Conservation (phyloP, 257 asterid genomes). For the Galeopsis tetrahit region DNA sequence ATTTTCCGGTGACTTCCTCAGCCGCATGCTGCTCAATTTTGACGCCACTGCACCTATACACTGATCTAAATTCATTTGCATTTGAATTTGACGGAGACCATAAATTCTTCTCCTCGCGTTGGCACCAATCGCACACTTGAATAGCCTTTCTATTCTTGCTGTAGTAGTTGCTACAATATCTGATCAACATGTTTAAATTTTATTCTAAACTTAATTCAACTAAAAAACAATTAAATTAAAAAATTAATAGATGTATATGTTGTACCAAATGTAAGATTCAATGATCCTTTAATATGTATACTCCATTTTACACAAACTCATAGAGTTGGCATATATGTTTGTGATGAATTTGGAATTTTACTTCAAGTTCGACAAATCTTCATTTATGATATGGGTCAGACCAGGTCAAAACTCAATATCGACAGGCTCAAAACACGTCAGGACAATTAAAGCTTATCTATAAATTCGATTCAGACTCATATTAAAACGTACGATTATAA, state of each 20-base stretch:
- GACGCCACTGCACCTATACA: conserved; percentile 38
- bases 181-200: conserved; percentile 7
- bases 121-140: conserved; percentile 56
- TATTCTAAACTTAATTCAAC: background rate
- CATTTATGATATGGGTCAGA: too few species aligned
- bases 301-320: too few species aligned
- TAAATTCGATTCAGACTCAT: too few species aligned
- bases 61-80: conserved; percentile 23
- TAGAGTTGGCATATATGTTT: too few species aligned
- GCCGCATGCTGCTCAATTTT: conserved; percentile 59
- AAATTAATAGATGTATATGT: too few species aligned
- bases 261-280: background rate
- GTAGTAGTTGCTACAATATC: conserved; percentile 56
- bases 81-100: background rate
- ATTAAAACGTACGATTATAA: too few species aligned
- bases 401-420: too few species aligned
- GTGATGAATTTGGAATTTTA: too few species aligned
- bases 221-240: too few species aligned
- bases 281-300: background rate
- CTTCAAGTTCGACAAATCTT: too few species aligned
- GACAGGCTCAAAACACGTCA: too few species aligned
- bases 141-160: conserved; percentile 34
- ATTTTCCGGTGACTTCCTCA: conserved; percentile 58
- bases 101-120: conserved; percentile 34
- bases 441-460: too few species aligned